Evolutionary conservation across 148 eudicot species (phyloP).

Genomic region (Limonium bicolor): DNA sequence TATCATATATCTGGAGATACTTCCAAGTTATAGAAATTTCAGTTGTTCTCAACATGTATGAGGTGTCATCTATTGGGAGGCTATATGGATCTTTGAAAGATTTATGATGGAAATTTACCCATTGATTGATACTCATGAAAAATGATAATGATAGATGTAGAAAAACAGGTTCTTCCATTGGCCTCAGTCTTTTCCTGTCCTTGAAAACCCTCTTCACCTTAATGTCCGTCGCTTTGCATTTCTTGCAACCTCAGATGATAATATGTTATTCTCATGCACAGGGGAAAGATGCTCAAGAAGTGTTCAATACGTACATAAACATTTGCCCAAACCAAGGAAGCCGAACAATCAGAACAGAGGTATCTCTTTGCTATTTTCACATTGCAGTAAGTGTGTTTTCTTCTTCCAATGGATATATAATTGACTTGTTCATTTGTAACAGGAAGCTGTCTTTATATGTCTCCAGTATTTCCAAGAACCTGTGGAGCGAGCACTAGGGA

Average conservation of each 20-base stretch:
- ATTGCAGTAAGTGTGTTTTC: background rate
- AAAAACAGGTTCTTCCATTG: no score
- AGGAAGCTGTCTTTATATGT: slow-evolving; percentile 89
- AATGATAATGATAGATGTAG: no score
- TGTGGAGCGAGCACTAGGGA: slow-evolving; percentile 34
- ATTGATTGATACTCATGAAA: no score
- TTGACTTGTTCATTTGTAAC: slow-evolving; percentile 7
- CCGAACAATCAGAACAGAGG: slow-evolving; percentile 95
- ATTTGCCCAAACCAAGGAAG: slow-evolving; percentile 93
- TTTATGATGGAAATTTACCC: no score
- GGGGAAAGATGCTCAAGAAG: slow-evolving; percentile 48
- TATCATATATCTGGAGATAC: background rate
- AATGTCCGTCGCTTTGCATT: no score
- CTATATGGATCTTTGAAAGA: no score
- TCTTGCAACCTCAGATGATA: no score
- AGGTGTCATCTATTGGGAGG: no score
- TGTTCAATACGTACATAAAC: slow-evolving; percentile 67
- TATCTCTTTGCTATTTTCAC: slow-evolving; percentile 8
- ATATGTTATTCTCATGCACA: slow-evolving; percentile 27
- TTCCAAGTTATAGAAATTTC: no score
- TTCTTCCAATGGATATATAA: background rate
- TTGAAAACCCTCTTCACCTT: no score
- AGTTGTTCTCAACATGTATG: no score
- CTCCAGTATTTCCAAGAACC: slow-evolving; percentile 98
- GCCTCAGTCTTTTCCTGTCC: no score